Base-by-base conservation (phyloP, 768 basidiomycete species). In the Asterophora parasitica region DNA sequence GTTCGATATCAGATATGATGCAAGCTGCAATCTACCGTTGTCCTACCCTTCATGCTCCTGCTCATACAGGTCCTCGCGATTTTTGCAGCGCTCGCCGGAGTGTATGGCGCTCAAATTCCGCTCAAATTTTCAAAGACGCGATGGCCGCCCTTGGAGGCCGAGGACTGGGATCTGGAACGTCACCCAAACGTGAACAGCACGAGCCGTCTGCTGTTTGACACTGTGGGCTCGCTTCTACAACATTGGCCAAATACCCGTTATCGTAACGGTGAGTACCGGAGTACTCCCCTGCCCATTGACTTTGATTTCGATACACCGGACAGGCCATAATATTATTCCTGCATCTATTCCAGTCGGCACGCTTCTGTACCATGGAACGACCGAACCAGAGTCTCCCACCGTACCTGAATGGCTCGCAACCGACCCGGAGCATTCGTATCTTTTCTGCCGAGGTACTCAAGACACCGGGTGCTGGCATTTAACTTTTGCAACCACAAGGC, bases 371-470 rank as follows among this genome's bases (percentile, higher is more conserved):
- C 69, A 73, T 39, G 71, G 71, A 8, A 59, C 66, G 2, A 34
- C 8, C 30, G 52, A 50, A 8, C 17, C 58, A 20, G 51, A 61
- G 8, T 35, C 64, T 10, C 71, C 71, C 2, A 46, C 55, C 1
- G 38, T 39, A 4, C 65, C 62, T 7, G 69, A 73, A 39, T 74
- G 71, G 71, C 55, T 62, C 15, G 62, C 71, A 0, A 61, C 61
- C 2, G 71, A 72, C 52, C 66, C 69, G 28, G 71, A 72, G 51
- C 69, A 70, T 44, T 66, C 71, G 0, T 65, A 67, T 34, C 0
- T 70, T 4, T 74, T 76, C 52, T 75, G 75, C 48, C 27, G 52
- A 7, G 44, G 47, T 20, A 37, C 35, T 15, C 31, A 34, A n/a
- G 34, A 44, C 8, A 10, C 33, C 5, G 66, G 65, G 5, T 70